Base-by-base conservation (phyloP, 1,284 basidiomycete genomes). In the Hypsizygus ulmarius region DNA sequence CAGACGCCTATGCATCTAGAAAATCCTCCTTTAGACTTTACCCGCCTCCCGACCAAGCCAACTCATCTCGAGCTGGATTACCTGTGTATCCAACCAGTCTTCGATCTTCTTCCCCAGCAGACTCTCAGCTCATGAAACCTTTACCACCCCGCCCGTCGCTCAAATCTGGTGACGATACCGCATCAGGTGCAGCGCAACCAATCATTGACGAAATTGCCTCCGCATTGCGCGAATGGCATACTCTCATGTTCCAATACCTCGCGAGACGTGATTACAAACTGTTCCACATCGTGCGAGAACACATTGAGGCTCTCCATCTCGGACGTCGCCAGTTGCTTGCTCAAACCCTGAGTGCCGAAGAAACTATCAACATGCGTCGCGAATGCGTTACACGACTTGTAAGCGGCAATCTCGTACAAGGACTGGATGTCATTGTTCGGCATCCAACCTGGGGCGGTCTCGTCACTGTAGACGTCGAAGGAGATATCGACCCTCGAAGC, bases 161-260 rank as follows among this genome's bases (percentile, higher is more conserved):
- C 43, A 95, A 94, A 53, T 90, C 91, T 3, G 91, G 91, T 38
- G 93, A 96, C 62, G 93, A 96, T 56, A 97, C 94, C 1, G 77
- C 81, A 2, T 85, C 87, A 0, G 93, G 93, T 5, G 74, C 78
- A 19, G 73, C 70, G 9, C 94, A 97, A 63, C 96, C 95, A 1
- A 85, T 98, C 60, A 83, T 98, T 44, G 96, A 99, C 68, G 96
- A 99, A 71, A 97, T 99, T 58, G 91, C 96, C 0, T 96, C 93
- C 15, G 94, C 96, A 0, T 72, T 98, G 35, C 83, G 95, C 30
- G 96, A 98, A 78, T 98, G 95, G 93, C 89, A 94, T 62, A 81
- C 82, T 21, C 78, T 96, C 25, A 87, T 97, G 77, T 95, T 94
- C 61, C 84, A 87, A 47, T 95, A 97, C 66, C 85, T 99, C 19